Conservation (phyloP, 768 basidiomycete genomes). For the Leucosporidium yakuticum region DNA sequence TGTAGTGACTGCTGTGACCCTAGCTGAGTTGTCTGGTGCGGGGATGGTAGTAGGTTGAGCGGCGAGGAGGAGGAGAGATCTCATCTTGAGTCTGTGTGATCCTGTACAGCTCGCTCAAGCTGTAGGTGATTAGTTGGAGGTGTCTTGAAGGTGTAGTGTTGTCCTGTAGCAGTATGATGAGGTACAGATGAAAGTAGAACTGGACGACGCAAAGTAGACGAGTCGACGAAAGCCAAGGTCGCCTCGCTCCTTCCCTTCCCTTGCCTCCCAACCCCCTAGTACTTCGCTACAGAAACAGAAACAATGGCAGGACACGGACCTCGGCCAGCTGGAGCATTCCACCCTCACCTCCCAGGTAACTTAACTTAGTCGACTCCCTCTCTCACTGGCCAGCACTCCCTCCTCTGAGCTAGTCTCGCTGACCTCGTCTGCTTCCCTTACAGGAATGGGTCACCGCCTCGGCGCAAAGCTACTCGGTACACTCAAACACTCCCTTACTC, state of each 20-base stretch:
- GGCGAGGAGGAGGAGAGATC: slow-evolving; percentile 27
- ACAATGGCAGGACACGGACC: slow-evolving; percentile 27
- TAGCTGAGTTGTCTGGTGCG: neutral
- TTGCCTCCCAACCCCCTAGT: neutral
- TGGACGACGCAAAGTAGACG: too few species aligned
- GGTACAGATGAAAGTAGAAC: too few species aligned
- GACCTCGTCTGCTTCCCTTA: neutral
- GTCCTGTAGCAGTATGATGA: too few species aligned
- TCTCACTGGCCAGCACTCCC: neutral
- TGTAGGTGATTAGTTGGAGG: too few species aligned
- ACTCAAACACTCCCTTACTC: neutral
- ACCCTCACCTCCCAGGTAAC: slow-evolving; percentile 30
- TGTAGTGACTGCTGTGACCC: neutral
- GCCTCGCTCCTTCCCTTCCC: too few species aligned
- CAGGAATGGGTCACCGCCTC: slow-evolving; percentile 30
- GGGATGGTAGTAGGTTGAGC: neutral
- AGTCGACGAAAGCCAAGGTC: too few species aligned
- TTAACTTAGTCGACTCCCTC: too few species aligned
- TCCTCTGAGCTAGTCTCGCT: too few species aligned
- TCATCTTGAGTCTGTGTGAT: slow-evolving; percentile 9
- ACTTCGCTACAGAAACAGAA: neutral
- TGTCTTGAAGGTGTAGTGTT: too few species aligned
- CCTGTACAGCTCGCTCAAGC: too few species aligned
- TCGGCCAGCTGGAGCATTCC: slow-evolving; percentile 24
- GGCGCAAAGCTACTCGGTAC: slow-evolving; percentile 33